phyloP scores from a whole-genome alignment of 768 basidiomycete species.

The Fibroporia radiculosa region DNA sequence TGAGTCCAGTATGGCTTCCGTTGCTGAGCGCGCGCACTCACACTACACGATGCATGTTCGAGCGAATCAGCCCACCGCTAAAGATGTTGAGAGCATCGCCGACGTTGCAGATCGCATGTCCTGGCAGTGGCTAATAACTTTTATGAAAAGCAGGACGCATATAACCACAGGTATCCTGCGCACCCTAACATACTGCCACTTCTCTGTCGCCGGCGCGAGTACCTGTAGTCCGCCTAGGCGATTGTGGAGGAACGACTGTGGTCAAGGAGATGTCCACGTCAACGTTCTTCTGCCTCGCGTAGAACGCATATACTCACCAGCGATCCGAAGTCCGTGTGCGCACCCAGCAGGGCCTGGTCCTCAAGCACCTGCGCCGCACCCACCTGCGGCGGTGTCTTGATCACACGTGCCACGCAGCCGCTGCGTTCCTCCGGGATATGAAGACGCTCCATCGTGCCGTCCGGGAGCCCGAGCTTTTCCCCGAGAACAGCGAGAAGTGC shows the following conservation, averaged over 20 bases:
- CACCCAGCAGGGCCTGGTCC: constrained; percentile 5
- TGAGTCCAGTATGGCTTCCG: not conserved
- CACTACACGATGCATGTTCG: constrained; percentile 57
- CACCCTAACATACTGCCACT: constrained; percentile 68
- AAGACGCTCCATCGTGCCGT: constrained; percentile 11
- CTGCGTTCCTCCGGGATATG: constrained; percentile 16
- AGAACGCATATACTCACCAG: not conserved
- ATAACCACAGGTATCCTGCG: constrained; percentile 4
- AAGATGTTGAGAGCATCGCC: constrained; percentile 49
- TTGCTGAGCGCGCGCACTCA: constrained; percentile 20
- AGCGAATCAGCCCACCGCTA: constrained; percentile 54
- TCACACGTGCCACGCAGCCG: constrained; percentile 19
- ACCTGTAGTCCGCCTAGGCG: constrained; percentile 66
- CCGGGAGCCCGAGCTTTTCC: constrained; percentile 16
- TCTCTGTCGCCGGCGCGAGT: constrained; percentile 46
- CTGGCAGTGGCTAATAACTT: constrained; percentile 17
- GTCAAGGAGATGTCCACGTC: not conserved
- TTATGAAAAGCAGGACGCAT: not conserved
- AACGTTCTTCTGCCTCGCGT: not conserved
- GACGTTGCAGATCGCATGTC: constrained; percentile 24
- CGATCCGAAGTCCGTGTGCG: constrained; percentile 12
- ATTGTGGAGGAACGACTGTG: constrained; percentile 64
- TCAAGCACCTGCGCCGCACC: constrained; percentile 5
- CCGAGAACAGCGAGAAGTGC: constrained; percentile 18
- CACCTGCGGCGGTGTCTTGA: constrained; percentile 15